Base-by-base conservation (phyloP, 768 basidiomycete species). In the Leccinum imitatum region DNA sequence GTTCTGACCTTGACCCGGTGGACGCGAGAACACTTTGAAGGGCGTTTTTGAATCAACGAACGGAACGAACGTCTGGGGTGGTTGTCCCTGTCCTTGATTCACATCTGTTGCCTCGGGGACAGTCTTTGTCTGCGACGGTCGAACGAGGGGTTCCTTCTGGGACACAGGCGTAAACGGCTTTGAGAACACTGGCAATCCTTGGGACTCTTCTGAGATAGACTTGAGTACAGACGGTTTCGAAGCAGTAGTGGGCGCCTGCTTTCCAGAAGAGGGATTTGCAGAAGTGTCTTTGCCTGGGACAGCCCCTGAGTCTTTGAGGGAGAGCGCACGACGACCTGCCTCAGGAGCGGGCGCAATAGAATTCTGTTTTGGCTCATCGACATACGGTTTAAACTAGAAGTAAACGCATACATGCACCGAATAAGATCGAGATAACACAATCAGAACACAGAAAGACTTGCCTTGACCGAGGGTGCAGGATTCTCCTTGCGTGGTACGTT, bases 21-120 rank as follows among this genome's bases (percentile, higher is more conserved):
- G 90, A 15, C 87, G 82, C 59, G 84, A 89, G 72, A 92, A 92
- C 19, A 92, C 90, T 62, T 76, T 88, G 67, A 78, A 78, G 11
- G 79, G 78, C 14, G 76, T 69, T 55, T 77, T 70, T 7, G 74
- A 63, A 53, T 81, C 78, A 7, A 69, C 69, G 56, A 79, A 77
- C 3, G 80, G 76, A 27, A 71, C 69, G 56, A 80, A 78, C 78
- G 79, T 79, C 39, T 76, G 74, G 47, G 70, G 48, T 17, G 64
- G 56, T 52, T 62, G 60, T 10, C 52, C 41, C 39, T 65, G 61
- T 27, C 56, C 62, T 64, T 63, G 63, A 21, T 56, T 46, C 27
- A 27, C 27, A 48, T 69, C 57, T 25, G 65, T 63, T 1, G 21
- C 23, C 15, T 70, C 68, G 58, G 69, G 50, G 48, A 41, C 63